Base-by-base conservation (phyloP, 495 filamentous ascomycete genomes). In the Parathielavia appendiculata region DNA sequence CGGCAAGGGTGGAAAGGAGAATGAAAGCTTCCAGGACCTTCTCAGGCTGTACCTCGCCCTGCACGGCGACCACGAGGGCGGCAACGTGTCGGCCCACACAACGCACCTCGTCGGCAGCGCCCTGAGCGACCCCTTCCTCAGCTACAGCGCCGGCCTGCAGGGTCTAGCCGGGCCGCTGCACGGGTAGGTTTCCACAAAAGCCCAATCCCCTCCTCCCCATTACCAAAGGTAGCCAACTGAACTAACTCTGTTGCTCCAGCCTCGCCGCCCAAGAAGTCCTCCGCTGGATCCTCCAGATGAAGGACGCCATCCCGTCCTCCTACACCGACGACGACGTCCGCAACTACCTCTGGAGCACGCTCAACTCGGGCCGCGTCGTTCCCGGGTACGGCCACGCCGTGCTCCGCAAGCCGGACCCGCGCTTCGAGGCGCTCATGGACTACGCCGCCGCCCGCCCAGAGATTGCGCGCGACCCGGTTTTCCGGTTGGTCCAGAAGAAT, bases 341-440 rank as follows among this genome's bases (percentile, higher is more conserved):
- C 63, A 80, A 83, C 57, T 97, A 97, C 76, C 86, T 98, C 59
- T 98, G 93, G 93, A 77, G 78, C 16, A 92, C 91, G 2, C 86
- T 98, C 58, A 92, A 92, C 66, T 92, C 90, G 32, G 95, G 95
- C 58, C 91, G 91, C 55, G 93, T 98, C 32, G 86, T 98, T 34
- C 93, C 93, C 1, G 93, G 93, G 12, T 98, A 97, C 74, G 93
- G 93, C n/a, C 93, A 98, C 75, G 93, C 92, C 51, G 95, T 98
- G 23, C 84, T 98, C 48, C 88, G 93, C 71, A 97, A 96, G 79
- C 92, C 93, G 20, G 93, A 98, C 67, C 93, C 93, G 6, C 86
- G 93, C 56, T 98, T 97, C 76, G 81, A 96, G 72, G 95, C 93
- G 38, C 77, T 97, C 48, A 96, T 97, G 88, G 89, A 93, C 75